These are phyloP conservation scores for Solanum chilense DNA, from an alignment of 257 asterid genomes.

Conservation along the genomic window DNA sequence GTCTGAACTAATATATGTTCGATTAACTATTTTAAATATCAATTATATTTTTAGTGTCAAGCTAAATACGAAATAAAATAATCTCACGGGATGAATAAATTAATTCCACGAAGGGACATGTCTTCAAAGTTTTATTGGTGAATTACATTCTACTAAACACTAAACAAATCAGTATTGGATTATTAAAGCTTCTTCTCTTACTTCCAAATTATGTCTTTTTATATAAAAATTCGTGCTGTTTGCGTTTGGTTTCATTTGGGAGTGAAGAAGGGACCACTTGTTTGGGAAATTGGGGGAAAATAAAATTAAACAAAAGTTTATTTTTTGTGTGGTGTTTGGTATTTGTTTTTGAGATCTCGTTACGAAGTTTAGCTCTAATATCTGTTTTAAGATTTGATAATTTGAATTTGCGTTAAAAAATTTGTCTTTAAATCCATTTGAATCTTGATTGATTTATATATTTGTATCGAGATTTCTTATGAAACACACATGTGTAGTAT, in stretches of 20 bases:
- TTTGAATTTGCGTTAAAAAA: not conserved
- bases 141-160: not conserved
- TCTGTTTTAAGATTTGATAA: not conserved
- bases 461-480: not conserved
- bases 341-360: not conserved
- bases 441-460: not conserved
- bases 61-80: not conserved
- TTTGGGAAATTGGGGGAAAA: not conserved
- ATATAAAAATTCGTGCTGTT: not conserved
- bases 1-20: not conserved
- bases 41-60: constrained; percentile 8
- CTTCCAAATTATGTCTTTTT: not conserved
- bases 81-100: not conserved
- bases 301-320: not conserved
- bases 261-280: constrained; percentile 6
- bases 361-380: not conserved
- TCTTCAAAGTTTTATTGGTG: not conserved
- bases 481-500: not conserved
- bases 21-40: constrained; percentile 2
- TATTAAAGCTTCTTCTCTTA: constrained; percentile 5
- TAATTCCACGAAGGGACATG: not conserved
- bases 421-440: not conserved
- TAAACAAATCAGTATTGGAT: not conserved
- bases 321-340: not conserved
- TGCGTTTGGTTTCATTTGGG: not conserved